phyloP scores from a whole-genome alignment of 169 alveolate genomes.

The Plasmodium vinckei region DNA sequence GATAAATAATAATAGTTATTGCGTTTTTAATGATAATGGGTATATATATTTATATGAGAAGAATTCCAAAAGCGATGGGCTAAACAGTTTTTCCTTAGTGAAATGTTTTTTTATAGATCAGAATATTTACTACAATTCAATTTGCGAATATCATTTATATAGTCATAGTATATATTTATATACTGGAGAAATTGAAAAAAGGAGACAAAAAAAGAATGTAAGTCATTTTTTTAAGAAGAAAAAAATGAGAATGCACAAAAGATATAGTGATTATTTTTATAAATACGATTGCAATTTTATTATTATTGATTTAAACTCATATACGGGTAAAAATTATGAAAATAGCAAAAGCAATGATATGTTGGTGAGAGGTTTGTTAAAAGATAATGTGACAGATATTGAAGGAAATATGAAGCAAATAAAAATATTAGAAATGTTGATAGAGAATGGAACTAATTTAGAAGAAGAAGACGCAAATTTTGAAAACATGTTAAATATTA shows the following conservation, averaged over 20 bases:
- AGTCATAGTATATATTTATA: constrained; percentile 63
- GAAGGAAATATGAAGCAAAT: constrained; percentile 67
- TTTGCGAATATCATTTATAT: constrained; percentile 69
- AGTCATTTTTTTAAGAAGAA: constrained; percentile 57
- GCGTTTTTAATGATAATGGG: constrained; percentile 53
- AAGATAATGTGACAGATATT: constrained; percentile 53
- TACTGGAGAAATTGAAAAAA: constrained; percentile 67
- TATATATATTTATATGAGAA: constrained; percentile 54
- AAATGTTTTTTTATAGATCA: constrained; percentile 55
- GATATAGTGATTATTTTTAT: constrained; percentile 57
- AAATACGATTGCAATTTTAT: constrained; percentile 68
- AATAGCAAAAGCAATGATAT: constrained; percentile 8
- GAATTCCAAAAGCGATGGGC: constrained; percentile 46
- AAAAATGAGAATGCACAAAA: constrained; percentile 22
- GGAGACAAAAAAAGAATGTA: constrained; percentile 16
- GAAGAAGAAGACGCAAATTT: constrained; percentile 54
- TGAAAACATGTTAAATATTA: constrained; percentile 50
- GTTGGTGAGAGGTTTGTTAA: constrained; percentile 6
- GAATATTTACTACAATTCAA: constrained; percentile 40
- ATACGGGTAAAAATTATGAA: constrained; percentile 1
- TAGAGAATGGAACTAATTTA: constrained; percentile 43
- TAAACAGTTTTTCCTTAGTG: constrained; percentile 30
- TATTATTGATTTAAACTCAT: constrained; percentile 60
- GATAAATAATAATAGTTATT: constrained; percentile 59
- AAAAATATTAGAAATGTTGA: constrained; percentile 49